Percentiles rank a stretch among this genome's conserved stretches.
Conservation (phyloP, 495 filamentous ascomycete genomes). For the Trichocladium antarcticum region DNA sequence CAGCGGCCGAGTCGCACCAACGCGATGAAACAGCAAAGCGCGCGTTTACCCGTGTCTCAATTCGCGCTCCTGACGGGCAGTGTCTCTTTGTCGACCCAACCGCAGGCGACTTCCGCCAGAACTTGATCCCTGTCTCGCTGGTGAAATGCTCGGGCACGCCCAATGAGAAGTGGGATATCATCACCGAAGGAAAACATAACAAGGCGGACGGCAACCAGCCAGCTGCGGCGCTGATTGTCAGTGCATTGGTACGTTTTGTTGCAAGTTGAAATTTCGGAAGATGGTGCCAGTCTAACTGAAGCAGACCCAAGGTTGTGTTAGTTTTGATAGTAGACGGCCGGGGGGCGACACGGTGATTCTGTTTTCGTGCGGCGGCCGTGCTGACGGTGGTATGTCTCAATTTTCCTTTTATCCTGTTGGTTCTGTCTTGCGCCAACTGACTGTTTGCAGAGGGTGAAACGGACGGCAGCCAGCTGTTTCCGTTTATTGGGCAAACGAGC, state of each 20-base stretch:
- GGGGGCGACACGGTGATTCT: conserved; percentile 39
- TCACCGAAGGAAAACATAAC: conserved; percentile 43
- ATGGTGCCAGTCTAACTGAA: not conserved
- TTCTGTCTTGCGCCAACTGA: conserved; percentile 5
- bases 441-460: conserved; percentile 30
- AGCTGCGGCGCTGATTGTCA: conserved; percentile 36
- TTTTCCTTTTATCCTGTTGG: not conserved
- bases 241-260: conserved; percentile 28
- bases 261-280: not conserved
- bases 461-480: conserved; percentile 33
- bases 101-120: conserved; percentile 45
- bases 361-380: conserved; percentile 45
- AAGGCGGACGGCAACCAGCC: conserved; percentile 17
- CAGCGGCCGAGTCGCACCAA: conserved; percentile 37
- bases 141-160: conserved; percentile 36
- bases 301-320: conserved; percentile 41
- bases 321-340: conserved; percentile 36
- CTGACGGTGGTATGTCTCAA: conserved; percentile 35
- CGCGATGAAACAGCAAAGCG: conserved; percentile 39
- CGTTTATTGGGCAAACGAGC: conserved; percentile 31
- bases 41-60: conserved; percentile 36
- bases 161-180: conserved; percentile 45
- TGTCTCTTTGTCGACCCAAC: conserved; percentile 45
- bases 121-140: conserved; percentile 41
- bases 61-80: conserved; percentile 39